A percentile compares a stretch with the other conserved stretches of the same genome.
phyloP scores from a whole-genome alignment of 305 asterid genomes.

The Solanum chacoense region DNA sequence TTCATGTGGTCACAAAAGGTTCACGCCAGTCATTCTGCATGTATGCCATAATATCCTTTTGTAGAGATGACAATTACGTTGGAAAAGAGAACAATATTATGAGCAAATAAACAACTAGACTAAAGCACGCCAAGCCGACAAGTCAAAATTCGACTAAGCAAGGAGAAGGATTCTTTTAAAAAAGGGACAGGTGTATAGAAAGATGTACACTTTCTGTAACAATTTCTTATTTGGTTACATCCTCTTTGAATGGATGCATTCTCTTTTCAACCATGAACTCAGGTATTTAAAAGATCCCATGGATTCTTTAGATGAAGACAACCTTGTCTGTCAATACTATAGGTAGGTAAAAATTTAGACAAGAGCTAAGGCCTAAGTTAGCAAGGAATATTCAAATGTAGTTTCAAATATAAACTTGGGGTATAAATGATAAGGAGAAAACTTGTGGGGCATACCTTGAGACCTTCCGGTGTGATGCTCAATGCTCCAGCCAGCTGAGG shows the following conservation, averaged over 20 bases:
- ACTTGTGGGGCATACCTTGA: constrained; percentile 52
- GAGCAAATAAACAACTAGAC: neutral
- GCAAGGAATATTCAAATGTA: neutral
- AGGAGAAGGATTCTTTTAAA: neutral
- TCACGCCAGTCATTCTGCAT: neutral
- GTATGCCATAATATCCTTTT: neutral
- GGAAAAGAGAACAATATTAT: neutral
- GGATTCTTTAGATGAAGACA: neutral
- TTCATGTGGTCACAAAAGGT: neutral
- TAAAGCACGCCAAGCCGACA: neutral
- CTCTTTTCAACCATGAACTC: neutral
- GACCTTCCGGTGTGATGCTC: constrained; percentile 57
- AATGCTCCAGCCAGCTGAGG: constrained; percentile 92
- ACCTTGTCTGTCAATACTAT: neutral
- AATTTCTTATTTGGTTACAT: neutral
- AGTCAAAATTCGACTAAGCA: neutral
- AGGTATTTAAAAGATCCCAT: neutral
- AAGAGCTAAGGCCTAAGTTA: constrained; percentile 1
- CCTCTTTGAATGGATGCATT: neutral
- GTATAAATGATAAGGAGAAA: neutral
- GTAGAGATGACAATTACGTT: neutral
- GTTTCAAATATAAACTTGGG: neutral
- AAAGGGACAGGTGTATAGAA: neutral
- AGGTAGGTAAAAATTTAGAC: neutral
- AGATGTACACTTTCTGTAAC: neutral